Evolutionary conservation across 2,329 filamentous ascomycete species (phyloP), one percentile per base, ranked within the genome.

Genomic region (Xylaria sp.): DNA sequence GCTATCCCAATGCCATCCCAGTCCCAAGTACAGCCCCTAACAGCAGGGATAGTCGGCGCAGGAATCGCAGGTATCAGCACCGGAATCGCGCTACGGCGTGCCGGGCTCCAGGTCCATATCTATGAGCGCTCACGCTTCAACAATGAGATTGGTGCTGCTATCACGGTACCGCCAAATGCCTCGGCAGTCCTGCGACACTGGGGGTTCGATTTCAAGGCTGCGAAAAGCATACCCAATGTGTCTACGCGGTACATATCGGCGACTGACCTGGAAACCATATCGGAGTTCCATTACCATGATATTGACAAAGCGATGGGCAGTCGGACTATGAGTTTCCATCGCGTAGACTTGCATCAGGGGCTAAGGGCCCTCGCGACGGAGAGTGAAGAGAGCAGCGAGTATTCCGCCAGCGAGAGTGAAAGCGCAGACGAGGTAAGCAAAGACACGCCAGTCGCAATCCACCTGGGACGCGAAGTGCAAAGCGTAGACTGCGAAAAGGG

Each of bases 401-500:
- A 73, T 73, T 2, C 73, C 63, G 7, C 58, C 15, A 29, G 19
- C 3, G 37, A 33, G 6, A 19, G 37, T 2, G 47, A 29, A 38
- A 41, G 31, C 2, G 51, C 8, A 43, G 11, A 27, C 15, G 11
- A 25, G 9, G 40, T 4, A 38, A 6, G 64, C 74, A 58, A 25
- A 46, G 63, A 11, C 3, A 43, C 6, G 1, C 60, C 56, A 4
- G 64, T 65, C 1, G 29, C 2, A 13, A 60, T 69, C 10, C 44
- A 37, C 27, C 37, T 64, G 3, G 62, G 62, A 1, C 60, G 62
- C 23, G 58, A 55, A 40, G 58, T 66, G 6, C 19, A 9, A 15
- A 40, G 38, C 7, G 46, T 67, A 3, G 65, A 67, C 17, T 67
- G 64, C 65, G 90, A 95, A 76, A 91, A 91, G 0, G 93, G 93